Conservation (phyloP, 345 rosid genomes). For the Alliaria petiolata region DNA sequence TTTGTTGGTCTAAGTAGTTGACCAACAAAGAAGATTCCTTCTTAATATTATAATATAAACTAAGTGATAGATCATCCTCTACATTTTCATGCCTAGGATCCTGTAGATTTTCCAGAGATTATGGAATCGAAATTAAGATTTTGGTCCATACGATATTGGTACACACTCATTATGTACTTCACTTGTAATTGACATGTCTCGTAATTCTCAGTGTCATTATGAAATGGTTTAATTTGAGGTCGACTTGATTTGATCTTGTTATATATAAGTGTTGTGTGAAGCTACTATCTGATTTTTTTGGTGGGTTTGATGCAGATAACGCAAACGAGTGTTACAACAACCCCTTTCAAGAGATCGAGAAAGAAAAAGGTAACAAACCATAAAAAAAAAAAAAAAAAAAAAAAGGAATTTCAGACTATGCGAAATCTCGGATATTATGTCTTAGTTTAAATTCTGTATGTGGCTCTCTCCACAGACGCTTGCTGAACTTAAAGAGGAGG, state of each 20-base stretch:
- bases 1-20: constrained; percentile 17
- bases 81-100: too few relatives aligned
- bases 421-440: not conserved
- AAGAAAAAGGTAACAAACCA: constrained; percentile 54
- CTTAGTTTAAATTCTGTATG: not conserved
- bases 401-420: too few relatives aligned
- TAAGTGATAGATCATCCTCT: too few relatives aligned
- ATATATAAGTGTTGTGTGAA: not conserved
- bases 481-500: constrained; percentile 73
- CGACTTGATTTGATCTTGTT: not conserved
- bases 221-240: not conserved
- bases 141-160: not conserved
- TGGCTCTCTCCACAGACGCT: constrained; percentile 49
- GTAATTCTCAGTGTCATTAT: not conserved
- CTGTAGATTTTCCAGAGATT: too few relatives aligned
- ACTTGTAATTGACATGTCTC: not conserved
- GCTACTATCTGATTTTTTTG: not conserved
- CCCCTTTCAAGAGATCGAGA: constrained; percentile 52
- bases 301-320: constrained; percentile 34
- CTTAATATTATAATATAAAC: too few relatives aligned
- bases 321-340: constrained; percentile 31
- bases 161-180: not conserved
- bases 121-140: not conserved
- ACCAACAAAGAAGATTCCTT: constrained; percentile 13
- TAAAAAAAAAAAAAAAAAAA: not conserved